Percentiles rank a stretch among this genome's conserved stretches.
Conservation (phyloP, 139 green algal genomes). For the Closterium sp. region DNA sequence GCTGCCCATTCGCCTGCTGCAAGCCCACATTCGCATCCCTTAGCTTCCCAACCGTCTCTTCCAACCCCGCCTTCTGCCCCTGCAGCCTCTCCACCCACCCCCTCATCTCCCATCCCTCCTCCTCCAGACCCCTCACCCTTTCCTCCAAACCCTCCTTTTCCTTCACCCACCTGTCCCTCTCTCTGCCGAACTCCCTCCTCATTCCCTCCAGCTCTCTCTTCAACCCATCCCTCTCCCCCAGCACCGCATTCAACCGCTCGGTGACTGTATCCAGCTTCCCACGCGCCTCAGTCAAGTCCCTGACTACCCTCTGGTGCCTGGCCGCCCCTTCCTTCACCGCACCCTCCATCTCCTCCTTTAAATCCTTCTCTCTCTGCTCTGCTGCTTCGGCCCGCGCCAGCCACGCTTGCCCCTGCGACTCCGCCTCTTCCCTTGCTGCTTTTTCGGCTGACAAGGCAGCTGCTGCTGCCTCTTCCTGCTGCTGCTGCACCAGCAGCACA, state of each 20-base stretch:
- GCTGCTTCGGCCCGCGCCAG: not conserved
- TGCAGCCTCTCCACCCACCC: not conserved
- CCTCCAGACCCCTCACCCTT: not conserved
- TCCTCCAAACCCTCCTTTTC: not conserved
- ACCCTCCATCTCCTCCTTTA: not conserved
- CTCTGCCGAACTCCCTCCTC: not conserved
- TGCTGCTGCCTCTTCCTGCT: not conserved
- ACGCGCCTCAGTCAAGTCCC: not conserved
- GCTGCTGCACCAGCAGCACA: not conserved
- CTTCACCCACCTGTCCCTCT: not conserved
- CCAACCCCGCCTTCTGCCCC: not conserved
- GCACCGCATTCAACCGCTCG: not conserved
- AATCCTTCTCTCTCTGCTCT: not conserved
- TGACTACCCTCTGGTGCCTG: not conserved
- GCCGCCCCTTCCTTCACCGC: not conserved
- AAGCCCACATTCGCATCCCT: no score
- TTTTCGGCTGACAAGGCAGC: not conserved
- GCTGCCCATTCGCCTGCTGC: no score
- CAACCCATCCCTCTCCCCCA: not conserved
- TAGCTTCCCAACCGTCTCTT: no score
- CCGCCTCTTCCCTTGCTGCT: not conserved
- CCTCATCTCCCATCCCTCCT: not conserved
- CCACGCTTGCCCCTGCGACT: not conserved
- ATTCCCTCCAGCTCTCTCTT: not conserved
- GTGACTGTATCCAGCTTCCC: not conserved